A percentile compares a stretch with the other conserved stretches of the same genome.
Evolutionary conservation across 805 yeast species (phyloP).

Genomic region (Kregervanrija pseudodelftensis): DNA sequence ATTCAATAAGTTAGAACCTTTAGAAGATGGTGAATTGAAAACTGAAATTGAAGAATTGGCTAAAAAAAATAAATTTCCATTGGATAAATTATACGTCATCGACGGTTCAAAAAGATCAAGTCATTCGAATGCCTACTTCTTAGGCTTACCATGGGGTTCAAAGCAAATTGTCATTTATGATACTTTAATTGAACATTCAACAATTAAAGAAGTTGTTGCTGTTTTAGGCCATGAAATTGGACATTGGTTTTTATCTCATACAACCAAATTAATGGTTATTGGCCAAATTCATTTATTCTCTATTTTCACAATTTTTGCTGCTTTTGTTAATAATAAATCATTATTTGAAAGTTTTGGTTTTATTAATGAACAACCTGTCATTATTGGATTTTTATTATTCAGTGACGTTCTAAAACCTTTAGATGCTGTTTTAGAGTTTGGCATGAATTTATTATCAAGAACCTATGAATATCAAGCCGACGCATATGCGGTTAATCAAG

Average conservation of each 20-base stretch:
- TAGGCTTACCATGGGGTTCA: constrained; percentile 89
- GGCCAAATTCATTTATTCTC: constrained; percentile 58
- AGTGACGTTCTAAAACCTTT: constrained; percentile 73
- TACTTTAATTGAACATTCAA: constrained; percentile 75
- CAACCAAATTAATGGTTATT: constrained; percentile 63
- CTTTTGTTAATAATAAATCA: constrained; percentile 72
- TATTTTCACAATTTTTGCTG: constrained; percentile 68
- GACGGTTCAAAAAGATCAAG: constrained; percentile 97
- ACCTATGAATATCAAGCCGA: constrained; percentile 93
- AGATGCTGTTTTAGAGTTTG: constrained; percentile 60
- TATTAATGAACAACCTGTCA: constrained; percentile 52
- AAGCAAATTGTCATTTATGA: constrained; percentile 93
- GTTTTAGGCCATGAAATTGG: constrained; percentile 98
- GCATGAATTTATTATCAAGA: constrained; percentile 68
- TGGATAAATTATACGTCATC: constrained; percentile 75
- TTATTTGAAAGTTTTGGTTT: constrained; percentile 80
- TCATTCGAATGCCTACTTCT: constrained; percentile 94
- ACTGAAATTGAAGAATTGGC: constrained; percentile 77
- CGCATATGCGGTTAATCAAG: constrained; percentile 68
- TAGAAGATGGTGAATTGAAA: constrained; percentile 85
- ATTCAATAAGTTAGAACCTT: constrained; percentile 85
- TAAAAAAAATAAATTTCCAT: constrained; percentile 69
- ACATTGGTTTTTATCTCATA: constrained; percentile 91
- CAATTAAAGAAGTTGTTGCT: constrained; percentile 79
- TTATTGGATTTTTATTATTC: constrained; percentile 78